Evolutionary conservation across 129 eudicot genomes (phyloP), one percentile per base, ranked within the genome.

Genomic region (Escallonia rubra): DNA sequence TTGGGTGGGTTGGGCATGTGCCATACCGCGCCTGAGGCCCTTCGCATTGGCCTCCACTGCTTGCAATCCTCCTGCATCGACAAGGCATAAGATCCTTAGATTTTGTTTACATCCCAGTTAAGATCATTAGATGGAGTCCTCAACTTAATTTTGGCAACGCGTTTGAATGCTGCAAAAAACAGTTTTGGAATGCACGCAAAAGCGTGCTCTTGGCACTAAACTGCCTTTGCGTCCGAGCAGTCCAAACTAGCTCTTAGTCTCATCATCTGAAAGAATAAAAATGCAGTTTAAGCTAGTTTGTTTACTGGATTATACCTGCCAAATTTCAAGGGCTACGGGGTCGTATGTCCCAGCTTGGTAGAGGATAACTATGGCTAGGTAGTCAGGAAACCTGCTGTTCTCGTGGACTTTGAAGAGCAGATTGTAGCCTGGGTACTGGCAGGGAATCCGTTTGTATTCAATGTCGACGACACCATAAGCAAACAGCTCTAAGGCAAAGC

Each of bases 341-440:
- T 89, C 99, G 41, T 74, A 82, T 9, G 58, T 57, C 11, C 99
- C 99, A 23, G 79, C 85, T 83, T 90, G 95, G 79, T 86, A 86
- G 16, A 93, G 16, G 0, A 85, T 56, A 45, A 89, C 66, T 7
- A 93, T 46, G 38, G 99, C 92, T 56, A 93, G 78, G 80, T 93
- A 93, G 34, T 72, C 59, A 11, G 95, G 96, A 70, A 47, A 82
- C 43, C 16, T 78, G 78, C 96, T 93, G 23, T 73, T 79, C 50
- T 84, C 95, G 59, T 89, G 96, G 63, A 93, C 91, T 73, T 84
- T 89, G 76, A 89, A 71, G 74, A 82, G 7, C 61, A 93, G 85
- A 72, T 80, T 84, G 47, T 69, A 58, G 23, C 84, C 87, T 11
- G 88, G 81, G 61, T 83, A 85, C 34, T 66, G 79, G 70, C 99